Conservation (phyloP, 2,329 filamentous ascomycete genomes). For the Aspergillus sp. region DNA sequence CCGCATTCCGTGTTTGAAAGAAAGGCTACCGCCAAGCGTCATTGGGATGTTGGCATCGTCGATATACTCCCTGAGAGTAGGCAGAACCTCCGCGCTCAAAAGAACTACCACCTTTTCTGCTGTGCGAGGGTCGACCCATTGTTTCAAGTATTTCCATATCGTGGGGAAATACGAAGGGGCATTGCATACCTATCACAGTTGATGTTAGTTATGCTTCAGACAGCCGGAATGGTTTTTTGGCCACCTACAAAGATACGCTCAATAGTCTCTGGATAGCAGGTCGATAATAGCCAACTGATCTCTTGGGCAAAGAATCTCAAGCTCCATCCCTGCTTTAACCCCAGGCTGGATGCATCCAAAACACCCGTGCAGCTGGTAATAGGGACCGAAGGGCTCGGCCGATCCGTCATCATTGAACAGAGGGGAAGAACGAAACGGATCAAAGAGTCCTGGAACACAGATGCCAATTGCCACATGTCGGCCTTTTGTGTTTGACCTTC, state of each 20-base stretch:
- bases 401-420: no score
- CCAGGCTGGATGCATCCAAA: no score
- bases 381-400: no score
- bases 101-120: constrained; percentile 18
- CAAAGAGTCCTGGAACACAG: no score
- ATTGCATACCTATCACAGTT: constrained; percentile 18
- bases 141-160: constrained; percentile 18
- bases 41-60: constrained; percentile 13
- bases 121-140: constrained; percentile 17
- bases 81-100: constrained; percentile 7
- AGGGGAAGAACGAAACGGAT: no score
- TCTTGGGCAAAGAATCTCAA: constrained; percentile 14
- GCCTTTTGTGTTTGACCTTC: no score
- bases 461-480: no score
- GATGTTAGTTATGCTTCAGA: no score
- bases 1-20: constrained; percentile 14
- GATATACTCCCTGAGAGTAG: constrained; percentile 9
- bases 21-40: constrained; percentile 12
- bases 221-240: neutral
- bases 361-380: no score
- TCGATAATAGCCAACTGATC: constrained; percentile 16
- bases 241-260: constrained; percentile 12
- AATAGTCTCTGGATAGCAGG: constrained; percentile 21
- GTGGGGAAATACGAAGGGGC: constrained; percentile 14
- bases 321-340: constrained; percentile 16